phyloP scores from a whole-genome alignment of 2,329 filamentous ascomycete genomes.

The Colletotrichum melonis region DNA sequence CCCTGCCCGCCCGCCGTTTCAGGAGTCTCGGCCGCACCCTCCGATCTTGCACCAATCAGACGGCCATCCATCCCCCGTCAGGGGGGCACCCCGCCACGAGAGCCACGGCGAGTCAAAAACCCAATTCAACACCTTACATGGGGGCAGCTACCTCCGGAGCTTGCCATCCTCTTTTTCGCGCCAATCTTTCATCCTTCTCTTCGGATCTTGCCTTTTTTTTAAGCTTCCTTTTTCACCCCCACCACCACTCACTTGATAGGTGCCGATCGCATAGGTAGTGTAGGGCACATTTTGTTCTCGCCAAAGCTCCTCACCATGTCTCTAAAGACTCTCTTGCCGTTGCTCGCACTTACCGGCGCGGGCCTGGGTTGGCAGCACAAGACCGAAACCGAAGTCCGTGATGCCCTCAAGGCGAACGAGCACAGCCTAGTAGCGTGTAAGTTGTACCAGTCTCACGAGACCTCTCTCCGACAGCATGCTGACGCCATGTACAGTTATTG shows the following conservation, averaged over 20 bases:
- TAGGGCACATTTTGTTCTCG: background rate
- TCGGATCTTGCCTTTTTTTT: background rate
- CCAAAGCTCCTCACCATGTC: constrained; percentile 7
- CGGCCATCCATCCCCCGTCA: background rate
- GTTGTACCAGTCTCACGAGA: constrained; percentile 16
- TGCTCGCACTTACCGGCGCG: constrained; percentile 19
- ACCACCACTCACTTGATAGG: background rate
- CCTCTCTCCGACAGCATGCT: background rate
- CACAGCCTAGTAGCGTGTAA: constrained; percentile 47
- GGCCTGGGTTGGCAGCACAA: constrained; percentile 27
- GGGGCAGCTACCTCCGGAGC: constrained; percentile 6
- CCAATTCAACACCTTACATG: background rate
- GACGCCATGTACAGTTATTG: constrained; percentile 12
- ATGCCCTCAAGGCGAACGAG: constrained; percentile 35
- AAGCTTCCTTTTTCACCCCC: background rate
- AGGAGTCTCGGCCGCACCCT: constrained; percentile 3
- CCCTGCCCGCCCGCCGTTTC: constrained; percentile 7
- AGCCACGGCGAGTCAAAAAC: constrained; percentile 21
- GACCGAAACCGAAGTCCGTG: constrained; percentile 13
- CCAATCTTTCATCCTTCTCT: background rate
- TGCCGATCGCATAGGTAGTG: background rate
- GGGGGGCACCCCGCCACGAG: constrained; percentile 15
- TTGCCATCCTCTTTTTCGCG: background rate
- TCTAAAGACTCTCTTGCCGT: constrained; percentile 22
- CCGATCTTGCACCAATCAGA: background rate